Percentiles rank a stretch among this genome's conserved stretches.
phyloP scores from a whole-genome alignment of 2,329 filamentous ascomycete species.

The Acrocalymma vagum region DNA sequence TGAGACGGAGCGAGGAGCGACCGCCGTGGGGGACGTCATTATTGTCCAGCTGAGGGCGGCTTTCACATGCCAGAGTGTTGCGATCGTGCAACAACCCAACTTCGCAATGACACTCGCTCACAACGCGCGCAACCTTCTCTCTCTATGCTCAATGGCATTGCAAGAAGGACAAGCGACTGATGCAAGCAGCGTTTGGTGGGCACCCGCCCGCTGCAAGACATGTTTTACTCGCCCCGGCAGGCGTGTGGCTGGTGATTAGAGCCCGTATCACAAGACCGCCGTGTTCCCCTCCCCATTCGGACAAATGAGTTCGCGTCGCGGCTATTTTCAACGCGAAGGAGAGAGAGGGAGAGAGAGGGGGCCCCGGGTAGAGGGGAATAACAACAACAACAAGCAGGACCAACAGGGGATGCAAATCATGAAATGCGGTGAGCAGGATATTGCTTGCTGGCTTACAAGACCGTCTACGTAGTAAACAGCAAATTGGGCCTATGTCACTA shows the following conservation, averaged over 20 bases:
- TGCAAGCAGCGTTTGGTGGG: slow-evolving; percentile 29
- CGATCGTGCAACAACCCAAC: slow-evolving; percentile 4
- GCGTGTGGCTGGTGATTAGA: slow-evolving; percentile 38
- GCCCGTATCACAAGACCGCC: slow-evolving; percentile 42
- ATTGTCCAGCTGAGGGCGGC: slow-evolving; percentile 33
- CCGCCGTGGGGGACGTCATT: slow-evolving; percentile 16
- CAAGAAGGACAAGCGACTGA: slow-evolving; percentile 24
- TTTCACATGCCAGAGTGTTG: slow-evolving; percentile 41
- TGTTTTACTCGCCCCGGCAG: slow-evolving; percentile 37
- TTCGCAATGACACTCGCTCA: slow-evolving; percentile 16
- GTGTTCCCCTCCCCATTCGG: too few species aligned
- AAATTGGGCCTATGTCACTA: too few species aligned
- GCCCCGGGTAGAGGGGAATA: slow-evolving; percentile 7
- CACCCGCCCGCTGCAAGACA: slow-evolving; percentile 44
- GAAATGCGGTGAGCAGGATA: too few species aligned
- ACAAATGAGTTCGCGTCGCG: too few species aligned
- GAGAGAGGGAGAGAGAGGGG: background rate
- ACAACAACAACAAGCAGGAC: too few species aligned
- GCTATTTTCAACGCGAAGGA: too few species aligned
- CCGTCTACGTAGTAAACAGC: too few species aligned
- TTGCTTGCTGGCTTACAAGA: too few species aligned
- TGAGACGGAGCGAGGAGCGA: slow-evolving; percentile 2
- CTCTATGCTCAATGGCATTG: slow-evolving; percentile 27
- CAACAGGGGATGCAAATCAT: too few species aligned
- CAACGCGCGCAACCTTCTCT: too few species aligned